Conservation (phyloP, 768 basidiomycete species). For the Calocybe cyanea region DNA sequence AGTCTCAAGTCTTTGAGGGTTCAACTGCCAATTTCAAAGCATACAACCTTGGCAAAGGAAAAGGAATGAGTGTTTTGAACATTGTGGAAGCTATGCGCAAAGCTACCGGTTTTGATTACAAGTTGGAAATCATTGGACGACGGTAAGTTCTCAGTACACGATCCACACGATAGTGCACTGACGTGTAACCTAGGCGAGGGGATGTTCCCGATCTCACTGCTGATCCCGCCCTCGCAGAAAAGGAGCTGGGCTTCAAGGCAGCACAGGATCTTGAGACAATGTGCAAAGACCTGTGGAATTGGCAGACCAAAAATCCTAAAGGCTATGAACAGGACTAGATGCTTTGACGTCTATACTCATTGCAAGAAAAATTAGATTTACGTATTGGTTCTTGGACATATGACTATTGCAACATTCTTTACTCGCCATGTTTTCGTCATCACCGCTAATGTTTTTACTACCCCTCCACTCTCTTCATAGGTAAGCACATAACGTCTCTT, state of each 20-base stretch:
- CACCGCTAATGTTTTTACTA: too few species aligned
- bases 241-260: slow-evolving; percentile 91
- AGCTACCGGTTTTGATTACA: slow-evolving; percentile 84
- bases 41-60: slow-evolving; percentile 95
- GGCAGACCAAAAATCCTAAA: slow-evolving; percentile 89
- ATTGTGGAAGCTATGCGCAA: slow-evolving; percentile 94
- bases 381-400: too few species aligned
- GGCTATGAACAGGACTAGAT: slow-evolving; percentile 49
- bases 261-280: slow-evolving; percentile 79
- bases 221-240: slow-evolving; percentile 85
- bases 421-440: too few species aligned
- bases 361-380: too few species aligned
- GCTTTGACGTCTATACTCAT: too few species aligned
- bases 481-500: too few species aligned
- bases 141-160: slow-evolving; percentile 50
- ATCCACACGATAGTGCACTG: not conserved
- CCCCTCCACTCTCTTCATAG: too few species aligned
- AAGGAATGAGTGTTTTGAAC: slow-evolving; percentile 88
- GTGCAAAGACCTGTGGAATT: slow-evolving; percentile 98
- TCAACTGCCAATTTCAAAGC: slow-evolving; percentile 73
- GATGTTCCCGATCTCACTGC: slow-evolving; percentile 98
- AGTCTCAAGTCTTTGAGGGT: slow-evolving; percentile 57
- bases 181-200: slow-evolving; percentile 54
- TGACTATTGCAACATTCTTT: too few species aligned
- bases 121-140: slow-evolving; percentile 86